These are phyloP conservation scores for Hyphopichia wangnamkhiaoensis DNA, from an alignment of 1,139 yeast genomes.

Conservation along the genomic window DNA sequence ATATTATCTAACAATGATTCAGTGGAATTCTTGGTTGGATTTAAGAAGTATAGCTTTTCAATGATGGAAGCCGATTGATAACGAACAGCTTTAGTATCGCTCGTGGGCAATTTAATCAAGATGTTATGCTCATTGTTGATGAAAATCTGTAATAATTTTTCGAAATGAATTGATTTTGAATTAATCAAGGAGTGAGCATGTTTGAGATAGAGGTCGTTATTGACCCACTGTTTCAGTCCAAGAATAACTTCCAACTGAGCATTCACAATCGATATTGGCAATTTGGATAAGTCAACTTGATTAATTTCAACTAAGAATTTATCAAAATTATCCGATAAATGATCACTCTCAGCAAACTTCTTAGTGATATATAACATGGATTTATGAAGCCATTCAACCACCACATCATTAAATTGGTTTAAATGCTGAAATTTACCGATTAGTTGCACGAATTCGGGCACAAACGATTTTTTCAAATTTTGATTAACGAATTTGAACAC, in stretches of 20 bases:
- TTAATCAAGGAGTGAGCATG: slow-evolving; percentile 40
- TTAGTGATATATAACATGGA: slow-evolving; percentile 62
- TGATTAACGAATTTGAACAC: slow-evolving; percentile 16
- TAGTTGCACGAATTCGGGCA: slow-evolving; percentile 25
- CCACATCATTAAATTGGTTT: slow-evolving; percentile 1
- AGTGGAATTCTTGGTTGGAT: slow-evolving; percentile 50
- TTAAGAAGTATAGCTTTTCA: slow-evolving; percentile 45
- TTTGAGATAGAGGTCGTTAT: slow-evolving; percentile 34
- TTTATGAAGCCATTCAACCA: slow-evolving; percentile 45
- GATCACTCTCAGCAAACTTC: slow-evolving; percentile 54
- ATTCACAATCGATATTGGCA: slow-evolving; percentile 53
- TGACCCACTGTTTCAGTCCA: slow-evolving; percentile 48
- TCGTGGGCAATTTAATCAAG: slow-evolving; percentile 28
- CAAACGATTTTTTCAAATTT: slow-evolving; percentile 22
- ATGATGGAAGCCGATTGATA: slow-evolving; percentile 48
- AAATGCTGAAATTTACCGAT: slow-evolving; percentile 10
- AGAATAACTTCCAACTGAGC: slow-evolving; percentile 70
- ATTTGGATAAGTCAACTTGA: slow-evolving; percentile 35
- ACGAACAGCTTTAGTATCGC: slow-evolving; percentile 22
- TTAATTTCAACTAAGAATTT: slow-evolving; percentile 19
- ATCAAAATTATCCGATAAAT: slow-evolving; percentile 33
- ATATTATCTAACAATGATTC: slow-evolving; percentile 47
- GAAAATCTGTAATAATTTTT: slow-evolving; percentile 64
- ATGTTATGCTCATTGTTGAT: slow-evolving; percentile 47
- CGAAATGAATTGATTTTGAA: slow-evolving; percentile 42